phyloP scores from a whole-genome alignment of 2,329 filamentous ascomycete species.

The Cyclaneusma minus region DNA sequence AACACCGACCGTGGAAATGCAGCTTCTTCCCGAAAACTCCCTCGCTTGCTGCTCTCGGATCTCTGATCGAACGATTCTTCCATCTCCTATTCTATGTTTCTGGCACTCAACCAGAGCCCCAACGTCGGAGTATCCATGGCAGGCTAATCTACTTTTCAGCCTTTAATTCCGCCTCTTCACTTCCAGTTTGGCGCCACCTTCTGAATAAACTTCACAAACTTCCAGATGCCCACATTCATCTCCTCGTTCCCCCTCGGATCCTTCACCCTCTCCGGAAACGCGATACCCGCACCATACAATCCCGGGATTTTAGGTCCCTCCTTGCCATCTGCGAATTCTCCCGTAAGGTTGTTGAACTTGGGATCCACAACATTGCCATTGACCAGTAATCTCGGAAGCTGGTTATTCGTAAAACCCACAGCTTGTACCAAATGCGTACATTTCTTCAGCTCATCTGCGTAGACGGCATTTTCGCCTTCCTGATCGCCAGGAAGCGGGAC shows the following conservation, averaged over 20 bases:
- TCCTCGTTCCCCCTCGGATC: slow-evolving; percentile 47
- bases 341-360: slow-evolving; percentile 21
- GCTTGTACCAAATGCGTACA: slow-evolving; percentile 41
- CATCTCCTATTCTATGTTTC: too few species aligned
- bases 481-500: slow-evolving; percentile 25
- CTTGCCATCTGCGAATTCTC: slow-evolving; percentile 29
- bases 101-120: too few species aligned
- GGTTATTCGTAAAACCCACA: slow-evolving; percentile 37
- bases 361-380: slow-evolving; percentile 13
- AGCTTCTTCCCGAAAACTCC: too few species aligned
- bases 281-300: slow-evolving; percentile 45
- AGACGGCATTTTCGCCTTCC: slow-evolving; percentile 26
- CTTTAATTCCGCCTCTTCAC: too few species aligned
- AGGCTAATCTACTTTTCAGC: too few species aligned
- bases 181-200: slow-evolving; percentile 35
- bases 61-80: too few species aligned
- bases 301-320: slow-evolving; percentile 28
- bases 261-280: slow-evolving; percentile 42
- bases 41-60: too few species aligned
- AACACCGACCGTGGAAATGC: too few species aligned
- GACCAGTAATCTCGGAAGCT: slow-evolving; percentile 29
- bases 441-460: slow-evolving; percentile 27
- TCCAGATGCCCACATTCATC: slow-evolving; percentile 45
- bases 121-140: too few species aligned
- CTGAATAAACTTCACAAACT: slow-evolving; percentile 49